phyloP scores from a whole-genome alignment of 2,329 filamentous ascomycete genomes.

The Colletotrichum sp. region DNA sequence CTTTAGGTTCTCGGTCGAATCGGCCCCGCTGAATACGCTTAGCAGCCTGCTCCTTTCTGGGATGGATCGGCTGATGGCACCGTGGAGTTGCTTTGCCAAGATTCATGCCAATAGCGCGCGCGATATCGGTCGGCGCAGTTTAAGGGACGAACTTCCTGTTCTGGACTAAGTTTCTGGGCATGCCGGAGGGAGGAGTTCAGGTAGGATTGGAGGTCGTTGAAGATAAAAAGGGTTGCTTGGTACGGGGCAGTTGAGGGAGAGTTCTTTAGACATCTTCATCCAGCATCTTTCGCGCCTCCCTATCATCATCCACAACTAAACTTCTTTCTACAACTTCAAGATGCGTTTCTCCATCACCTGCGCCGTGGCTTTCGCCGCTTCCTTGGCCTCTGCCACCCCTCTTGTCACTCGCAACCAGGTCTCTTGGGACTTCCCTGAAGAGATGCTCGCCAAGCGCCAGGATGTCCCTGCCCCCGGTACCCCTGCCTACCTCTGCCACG shows the following conservation, averaged over 20 bases:
- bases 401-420: conserved; percentile 8
- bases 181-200: background rate
- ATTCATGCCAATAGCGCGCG: conserved; percentile 1
- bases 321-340: conserved; percentile 1
- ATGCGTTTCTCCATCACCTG: conserved; percentile 32
- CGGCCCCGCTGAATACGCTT: conserved; percentile 6
- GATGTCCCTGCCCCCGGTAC: conserved; percentile 29
- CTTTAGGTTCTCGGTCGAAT: background rate
- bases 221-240: background rate
- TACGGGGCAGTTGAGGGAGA: background rate
- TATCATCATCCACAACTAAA: background rate
- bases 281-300: background rate
- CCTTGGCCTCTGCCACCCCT: conserved; percentile 25
- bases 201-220: background rate
- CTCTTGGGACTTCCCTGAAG: conserved; percentile 31
- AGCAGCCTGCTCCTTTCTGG: background rate
- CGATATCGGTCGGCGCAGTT: background rate
- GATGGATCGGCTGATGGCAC: background rate
- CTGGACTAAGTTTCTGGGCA: background rate
- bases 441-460: conserved; percentile 46
- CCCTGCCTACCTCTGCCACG: conserved; percentile 49
- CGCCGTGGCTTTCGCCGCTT: conserved; percentile 30
- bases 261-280: background rate
- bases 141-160: background rate
- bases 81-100: background rate